Evolutionary conservation across 106 monocot species (phyloP), one percentile per base, ranked within the genome.

Genomic region (Dendrobium officinale): DNA sequence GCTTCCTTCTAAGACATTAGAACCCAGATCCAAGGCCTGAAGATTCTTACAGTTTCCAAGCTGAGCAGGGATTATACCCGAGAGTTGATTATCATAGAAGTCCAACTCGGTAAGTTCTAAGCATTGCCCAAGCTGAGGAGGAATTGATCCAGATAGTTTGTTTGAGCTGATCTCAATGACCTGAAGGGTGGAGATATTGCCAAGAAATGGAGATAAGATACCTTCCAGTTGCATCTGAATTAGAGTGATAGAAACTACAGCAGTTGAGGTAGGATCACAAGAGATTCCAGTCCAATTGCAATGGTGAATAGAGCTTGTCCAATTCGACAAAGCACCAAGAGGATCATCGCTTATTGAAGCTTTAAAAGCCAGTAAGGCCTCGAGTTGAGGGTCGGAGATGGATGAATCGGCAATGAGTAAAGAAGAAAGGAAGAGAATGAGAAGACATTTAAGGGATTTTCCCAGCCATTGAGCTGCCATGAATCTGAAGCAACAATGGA

Each of bases 211-310:
- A 6, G 91, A 89, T 8, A 93, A 80, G 9, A 82, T 85, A 73
- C 91, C 91, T 42, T 55, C 59, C 73, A 93, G 91, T 20, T 85
- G 43, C 29, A 42, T 80, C 49, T 88, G 77, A 27, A 6, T 18
- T 20, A 91, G 76, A 44, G 54, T 75, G 17, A 93, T 85, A 3
- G 87, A 82, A 8, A 89, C 48, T 20, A 95, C 84, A 4, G 77
- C 13, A 33, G 75, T 75, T 48, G 88, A 83, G 24, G 85, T 49
- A 44, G 85, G 55, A 75, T 93, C 93, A 43, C 93, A 95, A 18
- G 86, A 37, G 64, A 95, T 78, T 33, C 95, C 95, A 9, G 86
- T 68, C 92, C 93, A 96, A 73, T 85, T 86, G 84, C 96, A 96
- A 66, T 86, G 88, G 74, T 87, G 82, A 6, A 83, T 56, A 2